Evolutionary conservation across 2,329 filamentous ascomycete genomes (phyloP).

Genomic region (Triangularia verruculosa): DNA sequence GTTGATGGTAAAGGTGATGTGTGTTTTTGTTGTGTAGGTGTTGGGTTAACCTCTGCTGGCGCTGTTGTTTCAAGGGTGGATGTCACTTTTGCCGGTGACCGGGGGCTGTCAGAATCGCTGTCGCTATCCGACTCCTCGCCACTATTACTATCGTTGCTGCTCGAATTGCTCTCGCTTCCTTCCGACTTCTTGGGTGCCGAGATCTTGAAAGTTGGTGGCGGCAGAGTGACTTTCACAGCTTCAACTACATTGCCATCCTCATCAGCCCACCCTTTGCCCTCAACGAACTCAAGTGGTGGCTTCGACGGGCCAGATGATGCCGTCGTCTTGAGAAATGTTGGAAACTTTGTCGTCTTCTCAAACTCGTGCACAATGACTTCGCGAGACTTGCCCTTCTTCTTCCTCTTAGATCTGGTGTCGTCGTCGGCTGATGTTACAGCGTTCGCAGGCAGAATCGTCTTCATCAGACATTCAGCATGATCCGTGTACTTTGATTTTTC

Average conservation of each 20-base stretch:
- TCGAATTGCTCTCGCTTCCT: slow-evolving; percentile 10
- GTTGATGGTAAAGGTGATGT: slow-evolving; percentile 18
- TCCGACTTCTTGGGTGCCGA: slow-evolving; percentile 25
- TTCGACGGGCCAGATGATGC: slow-evolving; percentile 42
- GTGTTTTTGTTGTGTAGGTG: not conserved
- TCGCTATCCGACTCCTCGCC: slow-evolving; percentile 24
- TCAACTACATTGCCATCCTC: slow-evolving; percentile 74
- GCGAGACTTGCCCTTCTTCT: slow-evolving; percentile 43
- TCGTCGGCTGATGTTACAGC: slow-evolving; percentile 42
- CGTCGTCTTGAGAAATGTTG: slow-evolving; percentile 70
- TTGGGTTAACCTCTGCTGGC: not conserved
- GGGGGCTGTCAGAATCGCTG: slow-evolving; percentile 18
- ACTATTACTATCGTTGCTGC: slow-evolving; percentile 7
- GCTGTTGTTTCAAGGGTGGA: not conserved
- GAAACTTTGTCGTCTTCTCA: slow-evolving; percentile 76
- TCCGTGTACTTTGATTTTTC: slow-evolving; percentile 77
- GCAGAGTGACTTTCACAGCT: slow-evolving; percentile 41
- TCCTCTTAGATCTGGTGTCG: slow-evolving; percentile 56
- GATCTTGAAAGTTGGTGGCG: slow-evolving; percentile 28
- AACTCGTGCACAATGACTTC: slow-evolving; percentile 84
- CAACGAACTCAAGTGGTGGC: slow-evolving; percentile 63
- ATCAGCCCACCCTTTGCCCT: slow-evolving; percentile 87
- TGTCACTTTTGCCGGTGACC: not conserved
- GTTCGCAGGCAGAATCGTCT: slow-evolving; percentile 64
- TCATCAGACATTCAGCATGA: slow-evolving; percentile 78